Evolutionary conservation across 208 protist species (phyloP).

Genomic region (Trypanosoma platydactyli): DNA sequence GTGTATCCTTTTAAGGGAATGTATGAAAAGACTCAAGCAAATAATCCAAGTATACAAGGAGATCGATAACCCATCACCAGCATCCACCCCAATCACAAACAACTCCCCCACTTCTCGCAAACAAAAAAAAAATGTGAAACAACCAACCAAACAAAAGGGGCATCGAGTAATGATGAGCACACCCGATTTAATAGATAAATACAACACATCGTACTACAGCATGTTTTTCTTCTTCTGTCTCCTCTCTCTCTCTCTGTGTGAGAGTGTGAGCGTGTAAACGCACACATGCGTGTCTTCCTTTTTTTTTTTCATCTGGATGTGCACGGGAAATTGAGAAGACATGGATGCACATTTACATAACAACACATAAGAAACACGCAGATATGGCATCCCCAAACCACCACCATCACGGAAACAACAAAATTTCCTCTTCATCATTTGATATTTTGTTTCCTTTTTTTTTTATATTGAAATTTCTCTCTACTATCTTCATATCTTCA

Average conservation of each 20-base stretch:
- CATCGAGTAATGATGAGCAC: too few species aligned
- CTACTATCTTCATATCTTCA: slow-evolving; percentile 8
- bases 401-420: slow-evolving; percentile 11
- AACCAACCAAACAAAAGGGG: background rate
- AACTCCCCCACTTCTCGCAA: background rate
- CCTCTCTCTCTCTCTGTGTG: background rate
- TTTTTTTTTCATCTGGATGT: slow-evolving; percentile 21
- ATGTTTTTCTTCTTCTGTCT: slow-evolving; percentile 4
- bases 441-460: background rate
- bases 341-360: too few species aligned
- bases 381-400: too few species aligned
- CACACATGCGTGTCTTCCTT: background rate
- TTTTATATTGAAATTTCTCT: background rate
- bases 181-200: too few species aligned
- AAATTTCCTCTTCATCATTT: background rate
- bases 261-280: background rate
- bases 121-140: slow-evolving; percentile 9
- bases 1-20: slow-evolving; percentile 3
- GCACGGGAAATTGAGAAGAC: too few species aligned
- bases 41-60: slow-evolving; percentile 6
- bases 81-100: background rate
- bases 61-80: slow-evolving; percentile 5
- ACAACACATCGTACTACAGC: background rate
- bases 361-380: too few species aligned
- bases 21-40: slow-evolving; percentile 3